phyloP scores from a whole-genome alignment of 1,139 yeast genomes.

The Yamadazyma atmosphaerica region DNA sequence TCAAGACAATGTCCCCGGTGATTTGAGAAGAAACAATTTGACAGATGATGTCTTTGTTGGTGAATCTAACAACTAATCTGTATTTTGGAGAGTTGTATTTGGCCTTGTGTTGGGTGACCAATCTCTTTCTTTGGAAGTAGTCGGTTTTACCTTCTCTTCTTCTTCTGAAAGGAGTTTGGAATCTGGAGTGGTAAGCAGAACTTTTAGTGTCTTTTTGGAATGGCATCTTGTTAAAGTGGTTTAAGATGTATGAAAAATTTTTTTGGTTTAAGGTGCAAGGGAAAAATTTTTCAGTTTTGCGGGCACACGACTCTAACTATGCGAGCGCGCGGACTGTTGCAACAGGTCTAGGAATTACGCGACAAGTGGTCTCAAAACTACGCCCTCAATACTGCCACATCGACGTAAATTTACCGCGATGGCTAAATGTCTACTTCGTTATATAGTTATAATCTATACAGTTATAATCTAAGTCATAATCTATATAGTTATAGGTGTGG shows the following conservation, averaged over 20 bases:
- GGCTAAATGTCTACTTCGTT: too few species aligned
- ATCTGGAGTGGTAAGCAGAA: slow-evolving; percentile 98
- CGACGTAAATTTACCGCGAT: too few species aligned
- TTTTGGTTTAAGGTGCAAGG: background rate
- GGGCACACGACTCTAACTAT: slow-evolving; percentile 1
- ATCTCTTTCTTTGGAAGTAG: slow-evolving; percentile 99
- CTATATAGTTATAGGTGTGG: too few species aligned
- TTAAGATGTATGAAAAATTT: slow-evolving; percentile 5
- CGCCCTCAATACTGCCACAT: too few species aligned
- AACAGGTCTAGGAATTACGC: background rate
- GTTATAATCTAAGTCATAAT: too few species aligned
- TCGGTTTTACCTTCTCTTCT: slow-evolving; percentile 99
- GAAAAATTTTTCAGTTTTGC: slow-evolving; percentile 2
- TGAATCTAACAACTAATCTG: slow-evolving; percentile 99
- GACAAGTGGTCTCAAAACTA: too few species aligned
- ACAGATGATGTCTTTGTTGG: slow-evolving; percentile 99
- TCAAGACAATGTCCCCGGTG: slow-evolving; percentile 93
- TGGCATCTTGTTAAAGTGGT: slow-evolving; percentile 10
- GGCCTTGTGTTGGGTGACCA: slow-evolving; percentile 99
- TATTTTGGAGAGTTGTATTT: slow-evolving; percentile 99
- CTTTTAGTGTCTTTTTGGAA: slow-evolving; percentile 44
- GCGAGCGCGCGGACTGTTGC: too few species aligned
- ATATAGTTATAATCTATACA: too few species aligned
- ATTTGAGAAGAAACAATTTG: slow-evolving; percentile 96
- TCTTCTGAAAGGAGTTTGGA: slow-evolving; percentile 99